These are phyloP conservation scores for Phaeodactylum tricornutum DNA, from an alignment of 108 stramenopile genomes.

Conservation along the genomic window DNA sequence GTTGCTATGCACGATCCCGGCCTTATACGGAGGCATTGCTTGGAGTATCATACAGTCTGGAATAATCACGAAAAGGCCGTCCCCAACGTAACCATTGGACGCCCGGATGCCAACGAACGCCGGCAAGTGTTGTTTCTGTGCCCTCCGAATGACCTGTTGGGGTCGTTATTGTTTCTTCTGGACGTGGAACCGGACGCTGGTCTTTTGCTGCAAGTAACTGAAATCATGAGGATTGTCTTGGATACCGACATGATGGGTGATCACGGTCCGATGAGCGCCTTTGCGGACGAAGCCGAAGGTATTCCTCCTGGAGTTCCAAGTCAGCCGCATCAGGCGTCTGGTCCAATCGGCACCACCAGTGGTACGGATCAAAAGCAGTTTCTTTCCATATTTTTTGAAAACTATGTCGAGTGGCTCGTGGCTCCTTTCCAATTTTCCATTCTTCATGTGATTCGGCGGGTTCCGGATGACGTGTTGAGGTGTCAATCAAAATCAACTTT, in stretches of 20 bases:
- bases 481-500: constrained; percentile 8
- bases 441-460: constrained; percentile 32
- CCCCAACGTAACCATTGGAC: constrained; percentile 6
- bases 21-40: constrained; percentile 53
- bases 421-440: constrained; percentile 73
- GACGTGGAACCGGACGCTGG: constrained; percentile 74
- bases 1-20: constrained; percentile 72
- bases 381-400: constrained; percentile 73
- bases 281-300: constrained; percentile 41
- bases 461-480: constrained; percentile 16
- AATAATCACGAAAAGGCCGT: constrained; percentile 7
- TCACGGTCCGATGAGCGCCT: constrained; percentile 26
- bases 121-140: constrained; percentile 53
- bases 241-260: constrained; percentile 75
- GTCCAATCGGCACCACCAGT: too few species aligned
- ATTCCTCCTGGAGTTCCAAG: constrained; percentile 16
- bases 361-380: constrained; percentile 64
- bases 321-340: constrained; percentile 7
- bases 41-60: constrained; percentile 28
- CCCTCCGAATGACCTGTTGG: constrained; percentile 59
- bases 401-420: constrained; percentile 71
- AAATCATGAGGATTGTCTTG: constrained; percentile 72
- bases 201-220: constrained; percentile 63
- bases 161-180: constrained; percentile 56
- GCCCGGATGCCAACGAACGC: constrained; percentile 55